Percentiles rank a stretch among this genome's conserved stretches.
phyloP scores from a whole-genome alignment of 164 flowering plant genomes.

The Sextonia rubra region DNA sequence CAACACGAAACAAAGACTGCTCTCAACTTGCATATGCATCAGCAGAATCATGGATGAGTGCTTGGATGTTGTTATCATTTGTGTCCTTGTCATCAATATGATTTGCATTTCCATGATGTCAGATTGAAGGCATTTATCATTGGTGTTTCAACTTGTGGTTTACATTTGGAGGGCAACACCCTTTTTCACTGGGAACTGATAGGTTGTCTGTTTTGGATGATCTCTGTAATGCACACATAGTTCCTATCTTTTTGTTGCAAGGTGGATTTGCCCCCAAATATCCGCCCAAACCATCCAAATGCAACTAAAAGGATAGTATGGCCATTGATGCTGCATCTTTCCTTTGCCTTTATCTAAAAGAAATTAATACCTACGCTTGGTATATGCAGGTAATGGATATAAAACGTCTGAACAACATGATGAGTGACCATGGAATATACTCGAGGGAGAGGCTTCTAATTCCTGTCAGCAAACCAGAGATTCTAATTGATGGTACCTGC shows the following conservation, averaged over 20 bases:
- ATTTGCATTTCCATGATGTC: neutral
- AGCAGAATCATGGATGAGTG: neutral
- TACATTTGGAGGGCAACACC: neutral
- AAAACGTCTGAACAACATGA: constrained; percentile 93
- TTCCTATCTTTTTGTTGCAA: no score
- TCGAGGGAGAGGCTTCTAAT: constrained; percentile 88
- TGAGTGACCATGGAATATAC: constrained; percentile 95
- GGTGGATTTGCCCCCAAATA: no score
- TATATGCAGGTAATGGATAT: constrained; percentile 72
- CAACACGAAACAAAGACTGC: neutral
- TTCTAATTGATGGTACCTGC: constrained; percentile 63
- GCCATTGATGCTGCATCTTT: neutral
- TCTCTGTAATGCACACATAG: neutral
- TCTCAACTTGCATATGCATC: neutral
- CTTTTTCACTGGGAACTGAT: neutral
- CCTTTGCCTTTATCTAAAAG: neutral
- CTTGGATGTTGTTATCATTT: neutral
- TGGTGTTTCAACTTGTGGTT: neutral
- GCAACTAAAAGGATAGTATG: no score
- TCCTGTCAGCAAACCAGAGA: constrained; percentile 65
- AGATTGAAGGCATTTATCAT: neutral
- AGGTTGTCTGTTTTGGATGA: neutral
- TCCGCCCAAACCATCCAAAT: no score
- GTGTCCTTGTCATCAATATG: neutral
- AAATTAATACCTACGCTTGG: neutral